Percentiles rank a stretch among this genome's conserved stretches.
phyloP scores from a whole-genome alignment of 306 rosid species.

The Clitoria ternatea region DNA sequence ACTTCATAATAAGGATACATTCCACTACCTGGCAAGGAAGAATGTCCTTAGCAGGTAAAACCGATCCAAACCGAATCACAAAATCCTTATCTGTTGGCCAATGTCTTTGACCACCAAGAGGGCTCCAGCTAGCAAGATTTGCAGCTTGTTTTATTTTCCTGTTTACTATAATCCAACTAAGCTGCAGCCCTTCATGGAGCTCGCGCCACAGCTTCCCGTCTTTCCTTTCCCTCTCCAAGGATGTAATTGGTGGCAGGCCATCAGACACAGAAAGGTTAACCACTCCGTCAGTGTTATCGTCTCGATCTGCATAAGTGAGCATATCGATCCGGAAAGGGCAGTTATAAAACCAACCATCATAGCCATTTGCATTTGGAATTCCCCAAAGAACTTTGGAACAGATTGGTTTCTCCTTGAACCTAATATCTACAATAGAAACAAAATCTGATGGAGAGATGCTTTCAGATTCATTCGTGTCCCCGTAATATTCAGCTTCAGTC shows the following conservation, averaged over 20 bases:
- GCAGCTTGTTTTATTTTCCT: constrained; percentile 68
- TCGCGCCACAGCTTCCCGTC: constrained; percentile 75
- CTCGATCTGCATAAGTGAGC: constrained; percentile 55
- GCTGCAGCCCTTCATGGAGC: constrained; percentile 60
- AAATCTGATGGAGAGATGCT: constrained; percentile 59
- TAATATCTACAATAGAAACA: constrained; percentile 68
- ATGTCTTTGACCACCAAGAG: constrained; percentile 77
- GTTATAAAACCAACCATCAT: constrained; percentile 68
- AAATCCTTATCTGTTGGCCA: constrained; percentile 85
- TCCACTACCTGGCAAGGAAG: constrained; percentile 67
- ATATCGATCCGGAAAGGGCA: constrained; percentile 76
- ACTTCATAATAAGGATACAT: constrained; percentile 69
- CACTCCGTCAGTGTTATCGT: constrained; percentile 42
- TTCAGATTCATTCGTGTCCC: constrained; percentile 48
- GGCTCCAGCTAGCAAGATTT: constrained; percentile 76
- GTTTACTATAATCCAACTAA: constrained; percentile 73
- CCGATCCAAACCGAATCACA: constrained; percentile 68
- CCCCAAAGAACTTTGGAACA: constrained; percentile 82
- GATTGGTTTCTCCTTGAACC: constrained; percentile 58
- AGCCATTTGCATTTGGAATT: constrained; percentile 64
- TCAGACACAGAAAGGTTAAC: constrained; percentile 60
- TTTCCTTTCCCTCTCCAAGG: constrained; percentile 70
- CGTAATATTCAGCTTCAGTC: constrained; percentile 73
- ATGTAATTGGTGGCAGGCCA: constrained; percentile 57
- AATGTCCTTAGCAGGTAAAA: constrained; percentile 68